Evolutionary conservation across 1,284 basidiomycete genomes (phyloP).

Genomic region (Sanghuangporus baumii): DNA sequence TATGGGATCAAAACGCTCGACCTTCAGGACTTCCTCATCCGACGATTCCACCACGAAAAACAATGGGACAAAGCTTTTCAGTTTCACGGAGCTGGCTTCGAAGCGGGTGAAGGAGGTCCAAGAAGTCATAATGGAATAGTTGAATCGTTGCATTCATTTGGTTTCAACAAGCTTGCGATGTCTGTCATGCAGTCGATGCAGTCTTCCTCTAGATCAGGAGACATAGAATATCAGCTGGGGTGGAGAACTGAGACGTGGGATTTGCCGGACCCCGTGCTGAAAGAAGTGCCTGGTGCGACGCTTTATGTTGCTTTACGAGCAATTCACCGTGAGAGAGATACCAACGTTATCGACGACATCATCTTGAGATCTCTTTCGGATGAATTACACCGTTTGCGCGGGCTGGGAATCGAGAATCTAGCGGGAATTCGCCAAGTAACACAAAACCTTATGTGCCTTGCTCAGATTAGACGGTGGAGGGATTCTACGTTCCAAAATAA

Average conservation of each 20-base stretch:
- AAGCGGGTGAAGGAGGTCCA: conserved; percentile 43
- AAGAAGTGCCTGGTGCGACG: conserved; percentile 46
- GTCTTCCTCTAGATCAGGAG: conserved; percentile 34
- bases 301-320: conserved; percentile 79
- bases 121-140: conserved; percentile 53
- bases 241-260: conserved; percentile 95
- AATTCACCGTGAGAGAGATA: conserved; percentile 67
- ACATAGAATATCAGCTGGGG: conserved; percentile 71
- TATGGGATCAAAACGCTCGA: conserved; percentile 86
- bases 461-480: conserved; percentile 64
- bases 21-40: conserved; percentile 71
- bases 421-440: conserved; percentile 63
- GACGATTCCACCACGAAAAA: conserved; percentile 86
- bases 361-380: conserved; percentile 46
- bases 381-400: conserved; percentile 63
- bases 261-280: conserved; percentile 56
- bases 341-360: conserved; percentile 37
- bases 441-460: conserved; percentile 72
- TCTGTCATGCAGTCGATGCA: conserved; percentile 44
- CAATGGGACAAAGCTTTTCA: conserved; percentile 90
- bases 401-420: conserved; percentile 71
- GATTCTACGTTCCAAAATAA: conserved; percentile 31
- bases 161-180: conserved; percentile 80
- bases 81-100: conserved; percentile 81
- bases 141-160: conserved; percentile 79